phyloP scores from a whole-genome alignment of 352 stramenopile species.

The Globisporangium parvum region DNA sequence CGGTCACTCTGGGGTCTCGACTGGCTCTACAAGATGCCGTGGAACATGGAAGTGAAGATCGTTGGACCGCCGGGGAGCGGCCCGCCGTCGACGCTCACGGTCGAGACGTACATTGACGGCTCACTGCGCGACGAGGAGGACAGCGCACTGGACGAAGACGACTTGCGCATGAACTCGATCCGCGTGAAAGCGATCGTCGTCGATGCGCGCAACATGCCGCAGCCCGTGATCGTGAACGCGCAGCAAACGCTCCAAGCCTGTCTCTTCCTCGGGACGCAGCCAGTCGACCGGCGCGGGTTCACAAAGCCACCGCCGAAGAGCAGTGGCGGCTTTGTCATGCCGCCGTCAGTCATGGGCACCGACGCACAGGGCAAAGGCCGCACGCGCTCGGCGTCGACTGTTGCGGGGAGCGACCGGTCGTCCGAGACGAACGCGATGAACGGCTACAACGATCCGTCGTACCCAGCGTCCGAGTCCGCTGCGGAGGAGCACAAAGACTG shows the following conservation, averaged over 20 bases:
- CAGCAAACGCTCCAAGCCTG: slow-evolving; percentile 84
- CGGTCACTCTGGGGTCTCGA: slow-evolving; percentile 78
- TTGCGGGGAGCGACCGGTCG: slow-evolving; percentile 46
- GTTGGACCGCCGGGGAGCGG: slow-evolving; percentile 78
- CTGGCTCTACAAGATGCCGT: slow-evolving; percentile 88
- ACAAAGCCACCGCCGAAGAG: slow-evolving; percentile 83
- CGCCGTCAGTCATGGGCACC: slow-evolving; percentile 34
- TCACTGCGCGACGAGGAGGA: slow-evolving; percentile 73
- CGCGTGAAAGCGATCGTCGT: slow-evolving; percentile 85
- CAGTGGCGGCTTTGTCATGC: slow-evolving; percentile 80
- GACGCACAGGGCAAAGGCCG: slow-evolving; percentile 61
- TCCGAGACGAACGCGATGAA: slow-evolving; percentile 53
- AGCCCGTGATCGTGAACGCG: slow-evolving; percentile 83
- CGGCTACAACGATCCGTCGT: slow-evolving; percentile 50
- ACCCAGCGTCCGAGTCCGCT: slow-evolving; percentile 48
- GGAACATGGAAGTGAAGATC: slow-evolving; percentile 91
- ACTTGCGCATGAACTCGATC: slow-evolving; percentile 84
- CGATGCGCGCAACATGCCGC: slow-evolving; percentile 80
- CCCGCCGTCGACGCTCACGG: slow-evolving; percentile 76
- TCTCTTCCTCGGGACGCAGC: slow-evolving; percentile 80
- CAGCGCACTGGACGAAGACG: slow-evolving; percentile 55
- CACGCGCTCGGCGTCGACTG: slow-evolving; percentile 43
- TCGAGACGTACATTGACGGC: slow-evolving; percentile 87
- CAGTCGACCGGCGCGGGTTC: slow-evolving; percentile 78
- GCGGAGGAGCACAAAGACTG: slow-evolving; percentile 87